These are phyloP conservation scores for Medicago ruthenica DNA, from an alignment of 306 rosid species.

Conservation along the genomic window DNA sequence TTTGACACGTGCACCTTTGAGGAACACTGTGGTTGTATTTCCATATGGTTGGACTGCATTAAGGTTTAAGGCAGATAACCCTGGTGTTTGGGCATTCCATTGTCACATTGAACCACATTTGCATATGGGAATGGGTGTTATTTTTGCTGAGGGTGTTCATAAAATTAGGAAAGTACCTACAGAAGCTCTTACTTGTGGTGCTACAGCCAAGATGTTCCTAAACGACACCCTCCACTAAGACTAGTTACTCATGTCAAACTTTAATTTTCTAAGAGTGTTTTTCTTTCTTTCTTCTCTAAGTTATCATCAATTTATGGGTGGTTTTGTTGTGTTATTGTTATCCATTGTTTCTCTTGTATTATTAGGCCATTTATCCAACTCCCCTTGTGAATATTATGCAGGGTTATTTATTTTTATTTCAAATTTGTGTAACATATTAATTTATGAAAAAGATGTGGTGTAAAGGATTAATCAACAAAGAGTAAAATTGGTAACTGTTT, in stretches of 20 bases:
- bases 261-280: neutral
- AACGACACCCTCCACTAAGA: conserved; percentile 23
- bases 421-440: neutral
- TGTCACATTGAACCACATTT: conserved; percentile 92
- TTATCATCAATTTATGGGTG: neutral
- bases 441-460: neutral
- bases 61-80: conserved; percentile 78
- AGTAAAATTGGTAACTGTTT: no score
- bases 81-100: conserved; percentile 92
- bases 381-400: neutral
- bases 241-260: neutral
- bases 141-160: conserved; percentile 65
- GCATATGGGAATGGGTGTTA: conserved; percentile 93
- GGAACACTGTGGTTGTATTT: conserved; percentile 69
- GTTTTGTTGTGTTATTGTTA: neutral
- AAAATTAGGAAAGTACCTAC: conserved; percentile 48
- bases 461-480: neutral
- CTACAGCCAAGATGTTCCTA: conserved; percentile 41
- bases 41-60: conserved; percentile 89
- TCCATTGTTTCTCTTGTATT: neutral
- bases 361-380: neutral
- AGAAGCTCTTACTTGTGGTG: conserved; percentile 65
- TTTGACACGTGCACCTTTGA: conserved; percentile 69
- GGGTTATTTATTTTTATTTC: neutral
- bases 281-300: neutral